Conservation (phyloP, 1,139 yeast species). For the Hyphopichia burtonii region DNA sequence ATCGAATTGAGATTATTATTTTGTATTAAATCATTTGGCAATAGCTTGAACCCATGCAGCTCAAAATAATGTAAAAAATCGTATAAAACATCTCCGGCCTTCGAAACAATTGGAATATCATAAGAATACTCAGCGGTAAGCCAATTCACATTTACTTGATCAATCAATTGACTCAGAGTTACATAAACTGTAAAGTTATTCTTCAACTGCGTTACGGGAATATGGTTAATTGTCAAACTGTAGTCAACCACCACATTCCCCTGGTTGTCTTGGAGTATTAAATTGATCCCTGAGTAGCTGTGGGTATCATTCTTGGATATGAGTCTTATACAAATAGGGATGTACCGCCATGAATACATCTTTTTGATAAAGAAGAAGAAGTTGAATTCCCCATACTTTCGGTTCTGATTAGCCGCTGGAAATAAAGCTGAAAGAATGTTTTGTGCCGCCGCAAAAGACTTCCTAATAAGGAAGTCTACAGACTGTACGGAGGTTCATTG, state of each 20-base stretch:
- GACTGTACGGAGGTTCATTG: no score
- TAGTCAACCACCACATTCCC: conserved; percentile 12
- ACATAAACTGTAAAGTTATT: conserved; percentile 17
- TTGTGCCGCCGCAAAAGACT: neutral
- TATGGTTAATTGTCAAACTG: conserved; percentile 18
- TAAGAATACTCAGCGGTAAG: conserved; percentile 10
- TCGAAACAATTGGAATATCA: conserved; percentile 4
- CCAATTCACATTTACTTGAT: conserved; percentile 22
- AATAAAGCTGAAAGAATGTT: neutral
- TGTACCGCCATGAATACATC: conserved; percentile 18
- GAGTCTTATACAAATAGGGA: conserved; percentile 28
- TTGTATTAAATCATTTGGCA: conserved; percentile 25
- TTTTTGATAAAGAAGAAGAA: neutral
- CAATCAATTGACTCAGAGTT: conserved; percentile 14
- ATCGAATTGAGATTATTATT: conserved; percentile 8
- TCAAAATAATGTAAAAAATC: conserved; percentile 17
- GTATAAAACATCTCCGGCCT: conserved; percentile 6
- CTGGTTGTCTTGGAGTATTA: conserved; percentile 14
- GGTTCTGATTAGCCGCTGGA: neutral
- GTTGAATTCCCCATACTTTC: neutral
- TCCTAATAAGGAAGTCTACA: neutral
- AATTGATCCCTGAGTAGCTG: conserved; percentile 28
- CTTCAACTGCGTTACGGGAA: conserved; percentile 11
- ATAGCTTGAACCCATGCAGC: conserved; percentile 24
- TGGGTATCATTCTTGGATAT: conserved; percentile 15